Percentiles rank a stretch among this genome's conserved stretches.
Conservation (phyloP, 2,329 filamentous ascomycete genomes). For the Beauveria bassiana region DNA sequence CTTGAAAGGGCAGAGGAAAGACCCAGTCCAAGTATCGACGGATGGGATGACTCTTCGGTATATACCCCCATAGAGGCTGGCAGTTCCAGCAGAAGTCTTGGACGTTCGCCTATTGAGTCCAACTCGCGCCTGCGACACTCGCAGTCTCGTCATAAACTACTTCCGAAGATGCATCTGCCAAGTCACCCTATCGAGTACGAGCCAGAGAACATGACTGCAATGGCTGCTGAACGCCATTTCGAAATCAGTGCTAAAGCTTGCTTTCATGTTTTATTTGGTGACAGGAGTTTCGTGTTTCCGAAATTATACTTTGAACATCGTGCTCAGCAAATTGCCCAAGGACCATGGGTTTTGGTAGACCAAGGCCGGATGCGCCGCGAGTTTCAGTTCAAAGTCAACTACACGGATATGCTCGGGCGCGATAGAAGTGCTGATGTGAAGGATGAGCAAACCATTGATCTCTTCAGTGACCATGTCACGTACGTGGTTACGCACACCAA, state of each 20-base stretch:
- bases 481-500: constrained; percentile 57
- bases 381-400: constrained; percentile 72
- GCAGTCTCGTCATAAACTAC: constrained; percentile 27
- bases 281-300: constrained; percentile 91
- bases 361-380: constrained; percentile 65
- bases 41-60: constrained; percentile 77
- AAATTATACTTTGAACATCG: constrained; percentile 78
- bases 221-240: constrained; percentile 73
- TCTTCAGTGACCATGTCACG: constrained; percentile 66
- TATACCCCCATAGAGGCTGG: constrained; percentile 52
- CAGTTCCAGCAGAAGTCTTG: constrained; percentile 32
- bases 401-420: constrained; percentile 56
- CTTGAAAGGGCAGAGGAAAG: constrained; percentile 60
- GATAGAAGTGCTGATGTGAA: constrained; percentile 55
- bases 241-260: constrained; percentile 89
- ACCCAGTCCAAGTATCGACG: constrained; percentile 67
- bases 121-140: constrained; percentile 28
- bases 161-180: constrained; percentile 74
- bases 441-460: constrained; percentile 82
- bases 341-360: constrained; percentile 71
- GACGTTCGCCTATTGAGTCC: constrained; percentile 26
- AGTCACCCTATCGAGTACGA: constrained; percentile 74
- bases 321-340: constrained; percentile 73
- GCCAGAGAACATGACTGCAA: constrained; percentile 70
- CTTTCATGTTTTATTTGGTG: constrained; percentile 93